Percentiles rank a stretch among this genome's conserved stretches.
Evolutionary conservation across 805 yeast species (phyloP).

Genomic region (Candida caryicola): DNA sequence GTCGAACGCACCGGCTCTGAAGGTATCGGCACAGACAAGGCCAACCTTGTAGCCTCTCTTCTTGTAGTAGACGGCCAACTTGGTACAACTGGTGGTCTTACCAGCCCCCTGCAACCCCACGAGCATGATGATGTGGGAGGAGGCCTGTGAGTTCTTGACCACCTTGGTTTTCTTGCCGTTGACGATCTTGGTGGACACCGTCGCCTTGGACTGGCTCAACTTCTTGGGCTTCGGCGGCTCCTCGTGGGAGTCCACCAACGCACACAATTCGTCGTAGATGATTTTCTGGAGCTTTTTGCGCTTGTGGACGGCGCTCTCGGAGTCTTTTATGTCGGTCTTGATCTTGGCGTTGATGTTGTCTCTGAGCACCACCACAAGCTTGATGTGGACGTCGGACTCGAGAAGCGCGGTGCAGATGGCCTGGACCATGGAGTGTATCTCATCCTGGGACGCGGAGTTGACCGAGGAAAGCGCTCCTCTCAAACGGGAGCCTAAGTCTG

Average conservation of each 20-base stretch:
- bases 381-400: slow-evolving; percentile 92
- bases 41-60: slow-evolving; percentile 93
- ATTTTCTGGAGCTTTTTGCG: slow-evolving; percentile 86
- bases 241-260: slow-evolving; percentile 71
- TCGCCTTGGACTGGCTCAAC: slow-evolving; percentile 37
- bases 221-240: slow-evolving; percentile 80
- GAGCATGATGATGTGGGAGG: slow-evolving; percentile 78
- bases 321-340: slow-evolving; percentile 51
- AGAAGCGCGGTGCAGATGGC: slow-evolving; percentile 86
- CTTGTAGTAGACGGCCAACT: slow-evolving; percentile 90
- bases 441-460: slow-evolving; percentile 39
- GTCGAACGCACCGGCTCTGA: slow-evolving; percentile 99
- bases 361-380: slow-evolving; percentile 73
- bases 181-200: slow-evolving; percentile 16
- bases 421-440: slow-evolving; percentile 59
- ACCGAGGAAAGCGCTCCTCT: slow-evolving; percentile 43
- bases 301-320: slow-evolving; percentile 56
- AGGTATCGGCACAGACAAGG: slow-evolving; percentile 97
- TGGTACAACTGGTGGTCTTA: slow-evolving; percentile 96
- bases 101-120: slow-evolving; percentile 99
- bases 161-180: slow-evolving; percentile 28
- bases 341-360: slow-evolving; percentile 52
- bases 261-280: slow-evolving; percentile 88
- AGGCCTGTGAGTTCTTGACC: slow-evolving; percentile 13
- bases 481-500: slow-evolving; percentile 43